These are phyloP conservation scores for Luffa aegyptiaca DNA, from an alignment of 306 rosid species.

Conservation along the genomic window DNA sequence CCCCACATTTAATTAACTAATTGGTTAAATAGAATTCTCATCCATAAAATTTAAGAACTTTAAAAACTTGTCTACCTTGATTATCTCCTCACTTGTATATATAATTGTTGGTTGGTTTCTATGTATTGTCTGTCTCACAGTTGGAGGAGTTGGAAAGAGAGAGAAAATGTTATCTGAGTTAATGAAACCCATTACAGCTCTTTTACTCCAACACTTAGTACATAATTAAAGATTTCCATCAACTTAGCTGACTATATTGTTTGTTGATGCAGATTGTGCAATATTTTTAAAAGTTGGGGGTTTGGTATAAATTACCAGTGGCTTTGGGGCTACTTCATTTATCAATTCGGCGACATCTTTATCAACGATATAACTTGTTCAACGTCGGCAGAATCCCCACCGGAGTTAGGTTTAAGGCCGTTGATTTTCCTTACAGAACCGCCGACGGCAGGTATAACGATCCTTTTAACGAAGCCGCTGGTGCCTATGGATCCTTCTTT, in stretches of 20 bases:
- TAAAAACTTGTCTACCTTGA: no score
- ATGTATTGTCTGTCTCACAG: no score
- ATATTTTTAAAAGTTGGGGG: constrained; percentile 37
- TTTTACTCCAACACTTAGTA: background rate
- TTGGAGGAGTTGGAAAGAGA: background rate
- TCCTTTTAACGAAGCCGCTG: constrained; percentile 29
- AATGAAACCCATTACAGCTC: background rate
- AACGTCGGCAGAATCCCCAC: constrained; percentile 27
- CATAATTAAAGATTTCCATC: background rate
- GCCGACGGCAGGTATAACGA: constrained; percentile 52
- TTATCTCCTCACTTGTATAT: no score
- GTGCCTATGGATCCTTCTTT: constrained; percentile 47
- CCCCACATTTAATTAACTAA: no score
- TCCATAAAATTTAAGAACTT: no score
- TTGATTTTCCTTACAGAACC: constrained; percentile 28
- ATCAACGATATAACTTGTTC: constrained; percentile 43
- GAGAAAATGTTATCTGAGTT: background rate
- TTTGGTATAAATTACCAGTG: constrained; percentile 63
- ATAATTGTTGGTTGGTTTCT: no score
- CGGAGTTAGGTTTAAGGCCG: constrained; percentile 27
- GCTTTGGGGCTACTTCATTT: constrained; percentile 37
- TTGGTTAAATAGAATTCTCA: no score
- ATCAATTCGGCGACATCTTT: constrained; percentile 50
- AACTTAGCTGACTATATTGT: background rate
- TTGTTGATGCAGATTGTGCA: constrained; percentile 27